Percentiles rank a stretch among this genome's conserved stretches.
Evolutionary conservation across 345 rosid genomes (phyloP).

Genomic region (Aurinia saxatilis): DNA sequence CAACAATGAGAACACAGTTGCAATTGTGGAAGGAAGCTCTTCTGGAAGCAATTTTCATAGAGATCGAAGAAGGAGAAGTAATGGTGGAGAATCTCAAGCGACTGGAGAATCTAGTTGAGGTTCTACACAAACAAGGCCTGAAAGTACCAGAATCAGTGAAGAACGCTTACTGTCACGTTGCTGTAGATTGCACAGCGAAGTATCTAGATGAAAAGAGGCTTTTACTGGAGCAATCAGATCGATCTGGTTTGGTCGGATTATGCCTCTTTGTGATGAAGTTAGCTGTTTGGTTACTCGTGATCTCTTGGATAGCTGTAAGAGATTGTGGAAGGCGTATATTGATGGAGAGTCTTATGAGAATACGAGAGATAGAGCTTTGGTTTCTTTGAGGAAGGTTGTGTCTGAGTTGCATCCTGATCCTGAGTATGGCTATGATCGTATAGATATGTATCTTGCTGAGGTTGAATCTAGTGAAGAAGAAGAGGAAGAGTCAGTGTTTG

Average conservation of each 20-base stretch:
- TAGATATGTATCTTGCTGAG: neutral
- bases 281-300: slow-evolving; percentile 36
- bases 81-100: slow-evolving; percentile 42
- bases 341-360: slow-evolving; percentile 29
- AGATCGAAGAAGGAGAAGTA: slow-evolving; percentile 25
- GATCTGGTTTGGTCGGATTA: slow-evolving; percentile 44
- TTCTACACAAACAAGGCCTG: slow-evolving; percentile 33
- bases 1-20: slow-evolving; percentile 22
- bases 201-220: slow-evolving; percentile 25
- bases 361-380: slow-evolving; percentile 36
- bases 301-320: slow-evolving; percentile 29
- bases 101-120: slow-evolving; percentile 31
- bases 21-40: slow-evolving; percentile 30
- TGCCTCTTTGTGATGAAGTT: slow-evolving; percentile 26
- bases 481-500: slow-evolving; percentile 16
- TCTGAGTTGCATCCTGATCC: slow-evolving; percentile 8
- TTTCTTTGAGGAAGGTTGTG: slow-evolving; percentile 19
- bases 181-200: slow-evolving; percentile 51
- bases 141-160: slow-evolving; percentile 37
- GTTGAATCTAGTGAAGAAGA: slow-evolving; percentile 11
- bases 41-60: slow-evolving; percentile 35
- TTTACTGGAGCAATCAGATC: slow-evolving; percentile 13
- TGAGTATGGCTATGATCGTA: neutral
- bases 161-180: slow-evolving; percentile 46
- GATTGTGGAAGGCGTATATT: slow-evolving; percentile 37